A percentile compares a stretch with the other conserved stretches of the same genome.
phyloP scores from a whole-genome alignment of 225 moss, liverwort and hornwort species.

The Neckera pumila region DNA sequence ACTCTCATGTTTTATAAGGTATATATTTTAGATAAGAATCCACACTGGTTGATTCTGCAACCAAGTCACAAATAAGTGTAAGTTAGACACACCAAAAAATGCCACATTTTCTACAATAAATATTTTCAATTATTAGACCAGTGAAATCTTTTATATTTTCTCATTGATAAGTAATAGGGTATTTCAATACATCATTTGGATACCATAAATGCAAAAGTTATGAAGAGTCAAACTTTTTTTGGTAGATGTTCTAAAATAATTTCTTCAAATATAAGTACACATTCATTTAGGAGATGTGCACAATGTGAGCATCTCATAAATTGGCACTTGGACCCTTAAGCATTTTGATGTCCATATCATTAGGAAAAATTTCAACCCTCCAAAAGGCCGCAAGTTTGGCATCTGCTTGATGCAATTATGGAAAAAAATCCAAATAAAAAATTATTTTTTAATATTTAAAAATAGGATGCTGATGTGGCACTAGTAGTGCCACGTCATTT shows the following conservation, averaged over 20 bases:
- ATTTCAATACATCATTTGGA: neutral
- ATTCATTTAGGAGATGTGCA: too few species aligned
- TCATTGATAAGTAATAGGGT: neutral
- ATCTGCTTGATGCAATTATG: too few species aligned
- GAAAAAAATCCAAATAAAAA: too few species aligned
- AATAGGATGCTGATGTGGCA: too few species aligned
- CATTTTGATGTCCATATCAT: too few species aligned
- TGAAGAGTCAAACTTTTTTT: accelerated
- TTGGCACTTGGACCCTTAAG: too few species aligned
- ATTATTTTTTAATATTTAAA: too few species aligned
- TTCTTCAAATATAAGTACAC: too few species aligned
- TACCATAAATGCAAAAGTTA: neutral
- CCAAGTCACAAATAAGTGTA: accelerated
- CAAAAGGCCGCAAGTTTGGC: too few species aligned
- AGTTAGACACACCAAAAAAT: accelerated
- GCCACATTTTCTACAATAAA: accelerated
- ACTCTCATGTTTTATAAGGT: neutral
- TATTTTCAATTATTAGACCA: neutral
- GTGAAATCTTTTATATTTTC: neutral
- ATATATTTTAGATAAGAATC: neutral
- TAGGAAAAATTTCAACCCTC: too few species aligned
- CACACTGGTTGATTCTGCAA: accelerated
- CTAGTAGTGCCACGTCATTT: too few species aligned
- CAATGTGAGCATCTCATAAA: too few species aligned
- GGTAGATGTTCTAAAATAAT: neutral